phyloP scores from a whole-genome alignment of 805 yeast genomes.

The Yamadazyma insecticola region DNA sequence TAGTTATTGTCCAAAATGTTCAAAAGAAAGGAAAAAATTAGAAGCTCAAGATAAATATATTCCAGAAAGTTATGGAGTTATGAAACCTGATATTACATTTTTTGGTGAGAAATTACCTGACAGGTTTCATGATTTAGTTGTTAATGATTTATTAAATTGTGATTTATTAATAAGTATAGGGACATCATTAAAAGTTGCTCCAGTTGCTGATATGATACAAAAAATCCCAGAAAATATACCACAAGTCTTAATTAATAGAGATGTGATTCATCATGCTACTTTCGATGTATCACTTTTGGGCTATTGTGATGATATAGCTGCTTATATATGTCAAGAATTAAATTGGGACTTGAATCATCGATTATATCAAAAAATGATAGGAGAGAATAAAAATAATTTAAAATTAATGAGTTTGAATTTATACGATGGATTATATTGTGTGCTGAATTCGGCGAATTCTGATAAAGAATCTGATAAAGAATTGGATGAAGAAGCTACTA shows the following conservation, averaged over 20 bases:
- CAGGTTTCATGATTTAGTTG: conserved; percentile 27
- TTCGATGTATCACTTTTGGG: conserved; percentile 39
- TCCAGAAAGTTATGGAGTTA: conserved; percentile 42
- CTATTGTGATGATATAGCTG: conserved; percentile 37
- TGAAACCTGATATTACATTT: conserved; percentile 87
- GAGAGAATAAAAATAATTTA: conserved; percentile 8
- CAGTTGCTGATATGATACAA: conserved; percentile 39
- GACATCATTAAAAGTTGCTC: conserved; percentile 70
- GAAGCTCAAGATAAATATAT: conserved; percentile 22
- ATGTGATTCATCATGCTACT: conserved; percentile 29
- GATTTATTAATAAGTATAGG: conserved; percentile 82
- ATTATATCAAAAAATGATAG: conserved; percentile 16
- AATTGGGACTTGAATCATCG: conserved; percentile 36
- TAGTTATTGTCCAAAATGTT: conserved; percentile 52
- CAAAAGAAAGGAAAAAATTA: conserved; percentile 14
- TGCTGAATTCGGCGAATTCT: no score
- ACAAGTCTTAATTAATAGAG: conserved; percentile 35
- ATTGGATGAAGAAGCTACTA: no score
- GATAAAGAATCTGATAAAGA: no score
- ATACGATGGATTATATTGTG: conserved; percentile 5
- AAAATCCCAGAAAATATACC: conserved; percentile 30
- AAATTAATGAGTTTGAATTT: conserved; percentile 4
- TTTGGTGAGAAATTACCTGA: conserved; percentile 69
- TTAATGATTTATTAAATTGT: conserved; percentile 58
- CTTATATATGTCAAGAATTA: conserved; percentile 25